phyloP scores from a whole-genome alignment of 1,284 basidiomycete genomes.

The Cerioporus squamosus region DNA sequence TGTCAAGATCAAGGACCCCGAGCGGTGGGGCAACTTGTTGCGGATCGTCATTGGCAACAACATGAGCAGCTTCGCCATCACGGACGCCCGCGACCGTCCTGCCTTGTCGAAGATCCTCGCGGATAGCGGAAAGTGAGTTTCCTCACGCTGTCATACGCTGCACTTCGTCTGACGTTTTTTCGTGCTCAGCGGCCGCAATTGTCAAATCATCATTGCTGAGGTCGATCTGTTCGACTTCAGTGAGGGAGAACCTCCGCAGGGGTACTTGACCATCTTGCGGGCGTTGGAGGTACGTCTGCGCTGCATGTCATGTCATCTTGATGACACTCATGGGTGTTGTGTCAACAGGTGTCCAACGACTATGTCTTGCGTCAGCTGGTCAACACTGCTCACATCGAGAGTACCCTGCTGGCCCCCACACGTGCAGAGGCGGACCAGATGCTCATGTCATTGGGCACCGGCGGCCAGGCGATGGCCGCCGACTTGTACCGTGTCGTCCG shows the following conservation, averaged over 20 bases:
- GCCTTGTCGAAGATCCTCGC: constrained; percentile 68
- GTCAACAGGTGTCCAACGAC: constrained; percentile 68
- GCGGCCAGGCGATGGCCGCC: constrained; percentile 60
- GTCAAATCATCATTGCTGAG: constrained; percentile 64
- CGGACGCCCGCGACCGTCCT: constrained; percentile 68
- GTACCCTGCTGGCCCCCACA: constrained; percentile 63
- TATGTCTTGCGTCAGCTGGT: constrained; percentile 85
- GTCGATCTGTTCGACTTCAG: constrained; percentile 82
- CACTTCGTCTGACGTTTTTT: not conserved
- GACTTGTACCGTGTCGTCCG: constrained; percentile 66
- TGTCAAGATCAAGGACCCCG: constrained; percentile 76
- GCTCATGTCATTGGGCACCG: constrained; percentile 49
- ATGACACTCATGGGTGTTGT: not conserved
- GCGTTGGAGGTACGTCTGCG: constrained; percentile 73
- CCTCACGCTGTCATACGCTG: not conserved
- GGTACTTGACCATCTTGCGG: constrained; percentile 78
- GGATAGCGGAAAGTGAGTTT: constrained; percentile 59
- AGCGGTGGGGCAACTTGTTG: constrained; percentile 70
- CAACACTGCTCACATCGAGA: constrained; percentile 77
- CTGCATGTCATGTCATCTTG: not conserved
- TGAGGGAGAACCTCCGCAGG: constrained; percentile 62
- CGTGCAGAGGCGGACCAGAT: constrained; percentile 64
- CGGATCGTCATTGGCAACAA: constrained; percentile 64
- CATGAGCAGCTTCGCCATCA: constrained; percentile 82
- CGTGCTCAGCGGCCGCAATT: constrained; percentile 32